Conservation (phyloP, 192 early-diverging fungal species). For the Umbelopsis isabellina region DNA sequence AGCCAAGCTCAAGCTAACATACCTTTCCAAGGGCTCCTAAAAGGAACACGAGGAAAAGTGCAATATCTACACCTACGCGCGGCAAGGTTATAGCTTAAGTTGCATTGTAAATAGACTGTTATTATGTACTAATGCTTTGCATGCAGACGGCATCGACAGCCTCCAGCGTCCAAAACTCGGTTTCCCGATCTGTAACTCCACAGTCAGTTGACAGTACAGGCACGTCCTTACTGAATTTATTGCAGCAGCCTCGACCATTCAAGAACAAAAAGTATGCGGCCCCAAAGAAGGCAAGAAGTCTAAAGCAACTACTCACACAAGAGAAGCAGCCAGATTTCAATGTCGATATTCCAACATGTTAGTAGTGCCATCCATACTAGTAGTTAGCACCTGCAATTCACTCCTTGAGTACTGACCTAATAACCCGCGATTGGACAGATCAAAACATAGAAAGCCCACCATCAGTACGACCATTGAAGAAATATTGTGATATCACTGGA, state of each 20-base stretch:
- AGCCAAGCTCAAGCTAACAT: too few relatives aligned
- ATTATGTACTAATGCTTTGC: background rate
- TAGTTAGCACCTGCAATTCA: background rate
- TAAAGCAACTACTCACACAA: constrained; percentile 79
- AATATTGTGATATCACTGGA: constrained; percentile 92
- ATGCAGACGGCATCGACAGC: background rate
- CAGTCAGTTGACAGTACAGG: background rate
- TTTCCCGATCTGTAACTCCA: background rate
- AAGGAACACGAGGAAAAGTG: background rate
- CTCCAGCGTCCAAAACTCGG: background rate
- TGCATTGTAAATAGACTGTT: background rate
- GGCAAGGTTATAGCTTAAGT: background rate
- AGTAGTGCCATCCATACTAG: constrained; percentile 27
- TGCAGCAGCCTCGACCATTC: constrained; percentile 53
- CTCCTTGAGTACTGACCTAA: background rate
- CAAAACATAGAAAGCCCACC: constrained; percentile 85
- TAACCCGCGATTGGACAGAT: constrained; percentile 45
- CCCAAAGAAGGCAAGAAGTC: constrained; percentile 72
- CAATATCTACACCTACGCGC: background rate
- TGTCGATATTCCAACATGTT: constrained; percentile 70
- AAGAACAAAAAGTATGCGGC: constrained; percentile 68
- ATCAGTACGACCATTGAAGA: constrained; percentile 81
- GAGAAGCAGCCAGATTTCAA: constrained; percentile 65
- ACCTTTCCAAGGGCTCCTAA: constrained; percentile 12
- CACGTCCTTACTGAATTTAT: constrained; percentile 3